Conservation (phyloP, 345 rosid genomes). For the Durio zibethinus region DNA sequence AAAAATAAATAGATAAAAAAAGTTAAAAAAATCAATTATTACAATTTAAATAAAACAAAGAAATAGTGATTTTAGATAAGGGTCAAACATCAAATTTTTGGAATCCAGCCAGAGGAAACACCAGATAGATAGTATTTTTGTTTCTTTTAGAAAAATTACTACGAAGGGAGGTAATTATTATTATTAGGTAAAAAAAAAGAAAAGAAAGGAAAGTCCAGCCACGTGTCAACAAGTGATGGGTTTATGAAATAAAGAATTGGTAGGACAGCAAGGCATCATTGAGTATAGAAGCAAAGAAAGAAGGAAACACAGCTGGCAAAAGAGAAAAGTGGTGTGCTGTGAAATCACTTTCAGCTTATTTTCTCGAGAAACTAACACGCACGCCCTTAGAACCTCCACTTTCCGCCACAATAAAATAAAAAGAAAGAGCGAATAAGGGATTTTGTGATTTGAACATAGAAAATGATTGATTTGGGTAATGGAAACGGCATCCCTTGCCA, state of each 20-base stretch:
- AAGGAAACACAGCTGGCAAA: neutral
- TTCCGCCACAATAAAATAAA: no score
- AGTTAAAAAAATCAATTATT: no score
- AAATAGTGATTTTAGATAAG: neutral
- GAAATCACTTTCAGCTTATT: neutral
- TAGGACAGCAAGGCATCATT: neutral
- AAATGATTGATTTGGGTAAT: neutral
- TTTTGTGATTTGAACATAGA: neutral
- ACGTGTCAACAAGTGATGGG: neutral
- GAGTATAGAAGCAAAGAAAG: neutral
- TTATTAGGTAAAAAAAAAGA: neutral
- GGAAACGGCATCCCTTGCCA: neutral
- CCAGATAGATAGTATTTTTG: neutral
- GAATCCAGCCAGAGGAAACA: neutral
- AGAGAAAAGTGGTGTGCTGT: neutral
- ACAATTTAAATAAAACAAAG: neutral
- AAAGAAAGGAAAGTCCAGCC: neutral
- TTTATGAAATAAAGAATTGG: neutral
- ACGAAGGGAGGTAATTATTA: neutral
- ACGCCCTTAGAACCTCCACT: neutral
- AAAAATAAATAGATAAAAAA: no score
- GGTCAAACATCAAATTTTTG: neutral
- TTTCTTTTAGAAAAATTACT: neutral
- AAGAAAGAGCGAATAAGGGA: no score
- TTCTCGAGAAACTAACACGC: constrained; percentile 16